Evolutionary conservation across 331 rosid genomes (phyloP), one percentile per base, ranked within the genome.

Genomic region (Telfairia occidentalis): DNA sequence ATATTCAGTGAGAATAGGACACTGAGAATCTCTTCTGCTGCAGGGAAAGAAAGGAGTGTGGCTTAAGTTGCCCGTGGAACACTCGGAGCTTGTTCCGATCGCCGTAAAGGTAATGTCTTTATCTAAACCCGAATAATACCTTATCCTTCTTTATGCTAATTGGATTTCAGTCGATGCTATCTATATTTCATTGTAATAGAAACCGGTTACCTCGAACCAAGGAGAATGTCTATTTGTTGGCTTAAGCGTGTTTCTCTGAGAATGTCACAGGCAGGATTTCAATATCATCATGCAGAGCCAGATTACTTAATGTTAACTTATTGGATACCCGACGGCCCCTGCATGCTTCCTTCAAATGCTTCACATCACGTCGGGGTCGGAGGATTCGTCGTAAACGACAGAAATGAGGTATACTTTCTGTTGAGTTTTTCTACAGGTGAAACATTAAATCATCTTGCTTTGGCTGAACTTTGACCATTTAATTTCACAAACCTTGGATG

Each of bases 321-420:
- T 76, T 94, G 98, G 98, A 87, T 94, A 76, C 98, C 98, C 1
- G 96, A 94, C 13, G 97, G 95, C 59, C 98, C 96, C 67, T 86
- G 87, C 82, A 82, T 91, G 97, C 96, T 94, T 82, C 98, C 98
- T 32, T 85, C 87, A 5, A 94, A 94, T 77, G 98, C 98, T 3
- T 89, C 98, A 15, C 98, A 94, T 78, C 96, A 86, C 86, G 98
- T 94, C 35, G 98, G 98, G 78, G 83, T 94, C 48, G 98, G 98
- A n/a, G 97, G 98, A 79, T 91, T 94, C 45, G 96, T 91, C 61
- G 65, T 91, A 86, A 94, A 88, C 45, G 88, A 89, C 8, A 80
- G 80, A 19, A 84, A 90, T 71, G 96, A 94, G 96, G 98, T 90
- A 78, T 49, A 54, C 5, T 50, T 40, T 59, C 0, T 42, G 26